Percentiles rank a stretch among this genome's conserved stretches.
Conservation (phyloP, 2,329 filamentous ascomycete species). For the Aspergillus hiratsukae region DNA sequence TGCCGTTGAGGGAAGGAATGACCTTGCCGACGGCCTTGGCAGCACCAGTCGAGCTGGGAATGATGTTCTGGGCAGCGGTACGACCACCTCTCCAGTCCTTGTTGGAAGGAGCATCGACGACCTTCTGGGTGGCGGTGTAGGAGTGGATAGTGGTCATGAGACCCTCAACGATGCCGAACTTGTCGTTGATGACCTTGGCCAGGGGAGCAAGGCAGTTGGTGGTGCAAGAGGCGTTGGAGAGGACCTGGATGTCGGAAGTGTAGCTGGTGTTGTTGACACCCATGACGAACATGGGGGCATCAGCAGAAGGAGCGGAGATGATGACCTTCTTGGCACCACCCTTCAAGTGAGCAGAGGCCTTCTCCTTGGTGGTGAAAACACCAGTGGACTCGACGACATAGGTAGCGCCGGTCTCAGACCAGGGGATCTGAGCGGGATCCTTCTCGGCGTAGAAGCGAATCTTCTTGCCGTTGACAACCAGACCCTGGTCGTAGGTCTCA, state of each 20-base stretch:
- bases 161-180: constrained; percentile 95
- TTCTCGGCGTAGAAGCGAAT: constrained; percentile 92
- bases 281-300: constrained; percentile 99
- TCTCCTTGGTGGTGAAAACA: constrained; percentile 98
- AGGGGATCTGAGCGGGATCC: constrained; percentile 86
- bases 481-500: constrained; percentile 64
- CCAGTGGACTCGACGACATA: constrained; percentile 98
- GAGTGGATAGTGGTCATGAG: constrained; percentile 99
- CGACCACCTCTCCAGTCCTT: constrained; percentile 99
- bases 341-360: constrained; percentile 89
- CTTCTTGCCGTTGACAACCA: constrained; percentile 89
- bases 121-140: constrained; percentile 99
- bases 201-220: constrained; percentile 99
- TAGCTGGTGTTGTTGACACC: constrained; percentile 96
- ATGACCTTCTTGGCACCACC: constrained; percentile 98
- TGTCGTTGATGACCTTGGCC: constrained; percentile 98
- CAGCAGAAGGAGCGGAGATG: constrained; percentile 56
- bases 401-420: constrained; percentile 78
- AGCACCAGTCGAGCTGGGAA: constrained; percentile 97
- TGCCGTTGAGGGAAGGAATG: constrained; percentile 95
- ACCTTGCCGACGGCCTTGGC: constrained; percentile 99
- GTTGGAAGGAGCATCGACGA: constrained; percentile 90
- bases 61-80: constrained; percentile 99
- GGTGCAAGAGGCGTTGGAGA: constrained; percentile 99
- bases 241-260: constrained; percentile 83